phyloP scores from a whole-genome alignment of 768 basidiomycete genomes.

The Tephrocybe sp. region DNA sequence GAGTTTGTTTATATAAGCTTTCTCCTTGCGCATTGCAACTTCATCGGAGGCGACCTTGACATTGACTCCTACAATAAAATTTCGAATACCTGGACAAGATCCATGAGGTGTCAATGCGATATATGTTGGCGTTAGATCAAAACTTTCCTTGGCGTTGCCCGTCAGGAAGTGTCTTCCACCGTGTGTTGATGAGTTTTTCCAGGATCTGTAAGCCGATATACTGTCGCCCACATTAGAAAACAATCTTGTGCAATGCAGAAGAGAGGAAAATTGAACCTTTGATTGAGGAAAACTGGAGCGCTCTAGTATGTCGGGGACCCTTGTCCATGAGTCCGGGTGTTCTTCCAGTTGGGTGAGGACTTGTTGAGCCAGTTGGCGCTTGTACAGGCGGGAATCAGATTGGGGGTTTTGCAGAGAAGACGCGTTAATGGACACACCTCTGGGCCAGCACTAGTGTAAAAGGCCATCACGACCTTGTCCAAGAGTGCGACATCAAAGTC shows the following conservation, averaged over 20 bases:
- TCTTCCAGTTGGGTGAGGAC: slow-evolving; percentile 96
- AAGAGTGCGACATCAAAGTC: slow-evolving; percentile 92
- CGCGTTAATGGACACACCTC: slow-evolving; percentile 55
- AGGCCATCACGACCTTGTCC: slow-evolving; percentile 90
- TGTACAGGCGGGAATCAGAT: slow-evolving; percentile 23
- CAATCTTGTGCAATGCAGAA: background rate
- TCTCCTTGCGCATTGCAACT: slow-evolving; percentile 82
- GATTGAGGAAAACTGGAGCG: slow-evolving; percentile 79
- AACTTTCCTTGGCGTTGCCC: slow-evolving; percentile 82
- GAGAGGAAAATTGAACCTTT: slow-evolving; percentile 50
- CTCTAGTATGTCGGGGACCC: slow-evolving; percentile 92
- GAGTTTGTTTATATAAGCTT: slow-evolving; percentile 92
- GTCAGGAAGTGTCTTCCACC: slow-evolving; percentile 95
- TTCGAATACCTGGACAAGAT: slow-evolving; percentile 72
- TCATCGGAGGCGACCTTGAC: slow-evolving; percentile 95
- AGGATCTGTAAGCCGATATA: slow-evolving; percentile 97
- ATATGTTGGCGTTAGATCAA: background rate
- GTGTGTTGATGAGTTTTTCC: slow-evolving; percentile 89
- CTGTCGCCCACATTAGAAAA: slow-evolving; percentile 36
- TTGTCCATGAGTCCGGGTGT: slow-evolving; percentile 93
- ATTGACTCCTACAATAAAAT: slow-evolving; percentile 91
- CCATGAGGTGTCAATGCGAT: background rate
- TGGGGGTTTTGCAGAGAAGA: slow-evolving; percentile 15
- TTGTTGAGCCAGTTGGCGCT: slow-evolving; percentile 96
- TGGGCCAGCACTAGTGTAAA: slow-evolving; percentile 71